Evolutionary conservation across 2,329 filamentous ascomycete species (phyloP).

Genomic region (Incumbomyces lentus): DNA sequence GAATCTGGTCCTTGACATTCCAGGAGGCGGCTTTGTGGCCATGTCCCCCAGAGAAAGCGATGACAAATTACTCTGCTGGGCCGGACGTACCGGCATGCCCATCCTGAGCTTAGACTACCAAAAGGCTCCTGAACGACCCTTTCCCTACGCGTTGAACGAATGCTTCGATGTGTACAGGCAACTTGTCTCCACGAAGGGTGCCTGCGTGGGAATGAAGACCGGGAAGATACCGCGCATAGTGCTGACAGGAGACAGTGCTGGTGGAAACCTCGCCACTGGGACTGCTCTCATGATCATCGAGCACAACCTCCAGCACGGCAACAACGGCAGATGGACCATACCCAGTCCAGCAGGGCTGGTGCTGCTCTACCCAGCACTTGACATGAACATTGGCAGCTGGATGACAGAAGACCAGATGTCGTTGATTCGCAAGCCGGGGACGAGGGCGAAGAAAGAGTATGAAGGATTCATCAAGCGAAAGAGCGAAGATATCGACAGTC

Average conservation of each 20-base stretch:
- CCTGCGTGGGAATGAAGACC: conserved; percentile 65
- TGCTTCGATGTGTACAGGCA: conserved; percentile 77
- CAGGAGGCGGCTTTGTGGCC: conserved; percentile 88
- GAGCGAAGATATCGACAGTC: conserved; percentile 52
- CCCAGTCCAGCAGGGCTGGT: conserved; percentile 71
- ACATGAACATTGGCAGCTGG: conserved; percentile 98
- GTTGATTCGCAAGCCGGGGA: conserved; percentile 62
- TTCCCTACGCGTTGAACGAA: conserved; percentile 76
- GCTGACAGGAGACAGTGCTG: conserved; percentile 69
- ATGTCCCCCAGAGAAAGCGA: conserved; percentile 95
- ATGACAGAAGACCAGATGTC: conserved; percentile 98
- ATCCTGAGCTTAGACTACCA: conserved; percentile 84
- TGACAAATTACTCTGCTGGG: conserved; percentile 88
- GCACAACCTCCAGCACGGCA: conserved; percentile 38
- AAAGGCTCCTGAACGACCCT: conserved; percentile 75
- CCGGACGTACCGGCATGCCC: conserved; percentile 76
- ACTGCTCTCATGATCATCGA: conserved; percentile 85
- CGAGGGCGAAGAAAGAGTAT: conserved; percentile 51
- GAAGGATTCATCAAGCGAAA: conserved; percentile 69
- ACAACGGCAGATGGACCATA: conserved; percentile 45
- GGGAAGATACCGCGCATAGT: conserved; percentile 56
- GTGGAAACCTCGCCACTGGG: conserved; percentile 69
- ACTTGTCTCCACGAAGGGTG: conserved; percentile 60
- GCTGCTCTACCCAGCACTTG: conserved; percentile 78
- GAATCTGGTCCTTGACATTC: conserved; percentile 76